Conservation (phyloP, 441 rosid genomes). For the Manihot esculenta region DNA sequence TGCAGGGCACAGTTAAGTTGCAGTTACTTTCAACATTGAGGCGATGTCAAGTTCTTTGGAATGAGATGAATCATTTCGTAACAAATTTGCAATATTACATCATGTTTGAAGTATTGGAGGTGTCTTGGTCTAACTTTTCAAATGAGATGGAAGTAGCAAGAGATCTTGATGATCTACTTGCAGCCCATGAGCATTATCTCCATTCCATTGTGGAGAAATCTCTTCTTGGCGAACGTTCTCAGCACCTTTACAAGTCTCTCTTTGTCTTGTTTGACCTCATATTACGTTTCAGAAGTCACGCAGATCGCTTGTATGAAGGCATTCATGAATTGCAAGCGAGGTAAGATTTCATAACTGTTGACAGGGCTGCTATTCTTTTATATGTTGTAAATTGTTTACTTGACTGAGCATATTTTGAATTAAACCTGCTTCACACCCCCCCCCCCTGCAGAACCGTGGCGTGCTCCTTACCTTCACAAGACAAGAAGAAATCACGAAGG, state of each 20-base stretch:
- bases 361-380: background rate
- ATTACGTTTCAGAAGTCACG: conserved; percentile 79
- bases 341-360: conserved; percentile 30
- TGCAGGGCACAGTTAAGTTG: conserved; percentile 44
- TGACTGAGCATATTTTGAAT: background rate
- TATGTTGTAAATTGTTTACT: background rate
- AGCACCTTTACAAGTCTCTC: conserved; percentile 67
- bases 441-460: conserved; percentile 46
- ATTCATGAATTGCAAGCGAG: conserved; percentile 78
- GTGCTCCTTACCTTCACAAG: conserved; percentile 46
- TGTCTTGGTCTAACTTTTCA: conserved; percentile 85
- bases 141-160: conserved; percentile 83
- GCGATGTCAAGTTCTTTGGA: conserved; percentile 92
- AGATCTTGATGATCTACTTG: conserved; percentile 91
- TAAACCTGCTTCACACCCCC: background rate
- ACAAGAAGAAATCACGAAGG: conserved; percentile 38
- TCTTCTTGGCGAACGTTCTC: conserved; percentile 85
- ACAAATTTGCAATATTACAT: conserved; percentile 91
- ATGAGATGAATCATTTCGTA: conserved; percentile 95
- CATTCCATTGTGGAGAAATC: conserved; percentile 80
- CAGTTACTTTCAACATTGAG: conserved; percentile 71
- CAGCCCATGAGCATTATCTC: conserved; percentile 86
- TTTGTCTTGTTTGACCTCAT: conserved; percentile 86
- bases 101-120: conserved; percentile 98
- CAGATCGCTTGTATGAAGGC: conserved; percentile 82